phyloP scores from a whole-genome alignment of 257 asterid species.

The Scutellaria barbata region DNA sequence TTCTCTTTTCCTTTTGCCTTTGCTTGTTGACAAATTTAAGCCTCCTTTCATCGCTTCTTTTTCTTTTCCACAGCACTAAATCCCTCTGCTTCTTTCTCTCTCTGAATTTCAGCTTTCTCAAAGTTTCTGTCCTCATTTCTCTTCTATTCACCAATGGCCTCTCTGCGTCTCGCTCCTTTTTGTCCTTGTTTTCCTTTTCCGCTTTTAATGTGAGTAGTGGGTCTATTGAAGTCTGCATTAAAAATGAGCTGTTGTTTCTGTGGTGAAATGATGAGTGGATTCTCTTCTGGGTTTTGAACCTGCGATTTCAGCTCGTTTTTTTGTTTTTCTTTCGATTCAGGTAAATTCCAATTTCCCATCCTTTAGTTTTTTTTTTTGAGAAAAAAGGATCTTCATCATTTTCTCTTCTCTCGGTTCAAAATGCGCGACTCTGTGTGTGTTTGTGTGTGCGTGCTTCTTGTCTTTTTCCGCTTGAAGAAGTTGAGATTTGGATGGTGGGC shows the following conservation, averaged over 20 bases:
- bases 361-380: neutral
- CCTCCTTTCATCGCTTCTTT: conserved; percentile 55
- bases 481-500: conserved; percentile 36
- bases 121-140: conserved; percentile 35
- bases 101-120: conserved; percentile 44
- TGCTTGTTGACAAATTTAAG: conserved; percentile 55
- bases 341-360: conserved; percentile 30
- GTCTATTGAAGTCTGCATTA: conserved; percentile 32
- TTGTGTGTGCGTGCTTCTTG: conserved; percentile 2
- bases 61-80: conserved; percentile 38
- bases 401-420: conserved; percentile 27
- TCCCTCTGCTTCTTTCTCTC: conserved; percentile 22
- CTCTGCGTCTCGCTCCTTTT: conserved; percentile 35
- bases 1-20: conserved; percentile 38
- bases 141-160: conserved; percentile 39
- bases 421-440: conserved; percentile 32
- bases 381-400: conserved; percentile 19
- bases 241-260: conserved; percentile 23
- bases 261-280: conserved; percentile 19
- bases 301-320: conserved; percentile 38
- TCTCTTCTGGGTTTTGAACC: conserved; percentile 39
- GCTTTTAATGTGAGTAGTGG: conserved; percentile 22
- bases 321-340: conserved; percentile 27
- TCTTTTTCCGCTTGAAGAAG: conserved; percentile 17
- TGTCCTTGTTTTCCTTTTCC: conserved; percentile 21